These are phyloP conservation scores for Vitellaria paradoxa DNA, from an alignment of 179 eudicot species.

Conservation along the genomic window DNA sequence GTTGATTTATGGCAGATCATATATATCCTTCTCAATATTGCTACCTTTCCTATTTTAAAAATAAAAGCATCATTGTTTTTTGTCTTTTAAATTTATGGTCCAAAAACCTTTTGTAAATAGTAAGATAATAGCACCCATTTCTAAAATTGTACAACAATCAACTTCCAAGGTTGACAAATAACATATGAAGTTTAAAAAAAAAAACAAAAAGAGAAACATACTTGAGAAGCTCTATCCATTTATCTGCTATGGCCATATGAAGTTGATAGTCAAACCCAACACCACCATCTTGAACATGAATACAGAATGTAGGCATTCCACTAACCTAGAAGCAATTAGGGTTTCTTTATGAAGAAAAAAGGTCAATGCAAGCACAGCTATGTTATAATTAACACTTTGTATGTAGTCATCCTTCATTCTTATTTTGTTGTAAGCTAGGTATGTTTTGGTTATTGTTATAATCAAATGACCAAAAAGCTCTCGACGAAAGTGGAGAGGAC, in stretches of 20 bases:
- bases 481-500: not conserved
- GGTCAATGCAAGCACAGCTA: not conserved
- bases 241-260: slow-evolving; percentile 98
- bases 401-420: not conserved
- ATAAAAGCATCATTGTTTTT: not conserved
- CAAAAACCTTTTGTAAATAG: not conserved
- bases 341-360: not conserved
- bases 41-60: not conserved
- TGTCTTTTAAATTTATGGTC: not conserved
- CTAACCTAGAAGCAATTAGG: slow-evolving; percentile 64
- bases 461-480: not conserved
- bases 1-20: not conserved
- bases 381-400: not conserved
- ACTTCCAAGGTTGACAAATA: not conserved
- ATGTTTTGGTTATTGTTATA: not conserved
- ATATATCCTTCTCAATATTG: not conserved
- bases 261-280: slow-evolving; percentile 95
- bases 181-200: not conserved
- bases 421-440: too few species aligned
- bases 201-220: slow-evolving; percentile 26
- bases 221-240: slow-evolving; percentile 97
- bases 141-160: not conserved
- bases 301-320: slow-evolving; percentile 95
- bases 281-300: slow-evolving; percentile 90
- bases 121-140: not conserved